Percentiles rank a stretch among this genome's conserved stretches.
phyloP scores from a whole-genome alignment of 768 basidiomycete species.

The Clitopilus hobsonii region DNA sequence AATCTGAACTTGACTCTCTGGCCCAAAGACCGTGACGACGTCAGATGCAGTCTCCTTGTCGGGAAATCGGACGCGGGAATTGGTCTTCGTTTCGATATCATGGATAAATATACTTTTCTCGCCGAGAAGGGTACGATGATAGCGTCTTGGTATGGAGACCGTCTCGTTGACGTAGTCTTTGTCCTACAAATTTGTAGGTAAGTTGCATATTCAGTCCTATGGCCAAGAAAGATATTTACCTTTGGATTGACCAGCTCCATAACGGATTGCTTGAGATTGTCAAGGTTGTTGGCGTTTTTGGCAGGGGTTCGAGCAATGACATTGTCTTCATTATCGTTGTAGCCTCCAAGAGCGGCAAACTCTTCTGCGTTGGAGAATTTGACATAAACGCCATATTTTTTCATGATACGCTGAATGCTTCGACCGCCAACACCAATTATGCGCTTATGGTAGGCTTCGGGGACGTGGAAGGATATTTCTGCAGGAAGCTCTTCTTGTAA shows the following conservation, averaged over 20 bases:
- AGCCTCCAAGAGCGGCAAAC: constrained; percentile 90
- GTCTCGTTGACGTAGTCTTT: constrained; percentile 96
- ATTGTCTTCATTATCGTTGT: constrained; percentile 97
- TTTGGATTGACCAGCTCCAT: constrained; percentile 98
- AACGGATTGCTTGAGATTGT: constrained; percentile 91
- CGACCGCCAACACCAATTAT: constrained; percentile 98
- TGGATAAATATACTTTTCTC: constrained; percentile 97
- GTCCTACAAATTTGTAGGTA: constrained; percentile 50
- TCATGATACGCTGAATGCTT: constrained; percentile 99
- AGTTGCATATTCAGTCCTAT: not conserved
- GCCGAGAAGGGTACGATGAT: constrained; percentile 91
- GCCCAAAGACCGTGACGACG: constrained; percentile 93
- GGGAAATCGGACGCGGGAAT: constrained; percentile 87
- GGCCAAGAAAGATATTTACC: constrained; percentile 37
- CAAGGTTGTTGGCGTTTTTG: constrained; percentile 93
- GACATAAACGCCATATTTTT: constrained; percentile 99
- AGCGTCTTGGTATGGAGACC: constrained; percentile 88
- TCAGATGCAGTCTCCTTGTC: constrained; percentile 95
- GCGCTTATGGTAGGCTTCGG: constrained; percentile 96
- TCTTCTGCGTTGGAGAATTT: constrained; percentile 99
- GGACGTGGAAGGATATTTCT: constrained; percentile 97
- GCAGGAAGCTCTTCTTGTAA: constrained; percentile 98
- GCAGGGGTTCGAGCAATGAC: constrained; percentile 97
- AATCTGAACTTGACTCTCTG: constrained; percentile 95
- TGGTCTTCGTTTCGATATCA: constrained; percentile 96